These are phyloP conservation scores for Hyphodiscus sp. DNA, from an alignment of 2,329 filamentous ascomycete species.

Conservation along the genomic window DNA sequence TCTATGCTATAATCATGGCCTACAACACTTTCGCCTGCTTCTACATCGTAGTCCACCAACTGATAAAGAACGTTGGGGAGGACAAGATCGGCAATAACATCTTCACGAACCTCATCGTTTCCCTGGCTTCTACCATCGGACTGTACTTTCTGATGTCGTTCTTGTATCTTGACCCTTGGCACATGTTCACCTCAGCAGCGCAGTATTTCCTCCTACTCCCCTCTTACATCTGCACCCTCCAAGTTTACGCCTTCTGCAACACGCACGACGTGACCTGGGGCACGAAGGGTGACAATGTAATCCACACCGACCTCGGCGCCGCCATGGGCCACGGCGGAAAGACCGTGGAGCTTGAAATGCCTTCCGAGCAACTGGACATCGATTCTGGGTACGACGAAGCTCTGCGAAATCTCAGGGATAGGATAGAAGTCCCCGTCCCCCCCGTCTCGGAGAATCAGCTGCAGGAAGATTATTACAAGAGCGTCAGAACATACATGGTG, in stretches of 20 bases:
- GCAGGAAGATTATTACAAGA: conserved; percentile 98
- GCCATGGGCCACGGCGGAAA: conserved; percentile 65
- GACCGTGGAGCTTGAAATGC: conserved; percentile 94
- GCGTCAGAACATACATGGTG: conserved; percentile 96
- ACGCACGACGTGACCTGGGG: conserved; percentile 99
- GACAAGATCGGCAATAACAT: conserved; percentile 73
- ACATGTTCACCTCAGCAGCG: conserved; percentile 87
- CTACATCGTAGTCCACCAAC: conserved; percentile 82
- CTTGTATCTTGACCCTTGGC: conserved; percentile 96
- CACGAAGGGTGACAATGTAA: conserved; percentile 95
- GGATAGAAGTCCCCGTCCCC: conserved; percentile 68
- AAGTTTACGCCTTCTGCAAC: conserved; percentile 99
- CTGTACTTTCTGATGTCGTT: conserved; percentile 96
- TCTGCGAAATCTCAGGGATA: conserved; percentile 87
- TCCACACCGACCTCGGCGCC: conserved; percentile 84
- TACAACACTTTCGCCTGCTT: conserved; percentile 88
- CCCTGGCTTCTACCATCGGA: conserved; percentile 79
- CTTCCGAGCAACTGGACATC: conserved; percentile 94
- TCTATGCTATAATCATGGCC: conserved; percentile 90
- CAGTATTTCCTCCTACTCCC: conserved; percentile 94
- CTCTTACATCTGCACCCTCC: conserved; percentile 90
- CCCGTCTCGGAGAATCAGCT: conserved; percentile 67
- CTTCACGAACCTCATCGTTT: conserved; percentile 92
- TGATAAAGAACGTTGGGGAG: conserved; percentile 42
- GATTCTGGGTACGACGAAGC: conserved; percentile 97